Conservation (phyloP, 2,329 filamentous ascomycete genomes). For the Colletotrichum viniferum region DNA sequence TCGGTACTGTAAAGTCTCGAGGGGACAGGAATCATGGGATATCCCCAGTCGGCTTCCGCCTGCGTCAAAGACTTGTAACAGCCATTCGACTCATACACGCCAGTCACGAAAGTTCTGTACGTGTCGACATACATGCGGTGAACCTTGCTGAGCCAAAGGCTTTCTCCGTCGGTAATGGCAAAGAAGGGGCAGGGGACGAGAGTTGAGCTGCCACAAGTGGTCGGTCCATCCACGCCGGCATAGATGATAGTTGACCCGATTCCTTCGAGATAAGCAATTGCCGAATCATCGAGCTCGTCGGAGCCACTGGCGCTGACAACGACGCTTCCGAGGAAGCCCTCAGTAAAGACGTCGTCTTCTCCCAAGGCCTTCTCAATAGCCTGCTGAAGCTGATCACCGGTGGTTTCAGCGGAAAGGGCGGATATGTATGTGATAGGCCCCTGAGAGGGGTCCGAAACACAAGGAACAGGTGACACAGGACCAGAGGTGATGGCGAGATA, state of each 20-base stretch:
- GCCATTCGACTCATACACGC: conserved; percentile 1
- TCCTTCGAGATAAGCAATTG: neutral
- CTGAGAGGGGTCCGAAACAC: neutral
- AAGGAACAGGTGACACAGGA: neutral
- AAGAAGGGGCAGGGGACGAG: neutral
- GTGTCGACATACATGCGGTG: neutral
- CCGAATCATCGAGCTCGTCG: neutral
- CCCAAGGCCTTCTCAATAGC: neutral
- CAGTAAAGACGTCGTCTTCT: neutral
- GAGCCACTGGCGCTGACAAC: neutral
- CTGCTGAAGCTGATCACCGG: neutral
- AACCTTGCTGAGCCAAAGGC: neutral
- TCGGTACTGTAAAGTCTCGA: conserved; percentile 38
- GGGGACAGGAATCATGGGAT: conserved; percentile 36
- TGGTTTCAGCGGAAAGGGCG: neutral
- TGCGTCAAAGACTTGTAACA: neutral
- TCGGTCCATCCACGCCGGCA: neutral
- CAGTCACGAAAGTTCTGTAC: conserved; percentile 4
- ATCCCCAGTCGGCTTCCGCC: neutral
- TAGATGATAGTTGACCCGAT: neutral
- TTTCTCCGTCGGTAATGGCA: neutral
- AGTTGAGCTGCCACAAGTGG: neutral
- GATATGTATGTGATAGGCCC: neutral
- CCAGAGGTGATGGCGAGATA: neutral
- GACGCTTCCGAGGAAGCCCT: neutral